phyloP scores from a whole-genome alignment of 1,284 basidiomycete genomes.

The Porogramme epimiltina region DNA sequence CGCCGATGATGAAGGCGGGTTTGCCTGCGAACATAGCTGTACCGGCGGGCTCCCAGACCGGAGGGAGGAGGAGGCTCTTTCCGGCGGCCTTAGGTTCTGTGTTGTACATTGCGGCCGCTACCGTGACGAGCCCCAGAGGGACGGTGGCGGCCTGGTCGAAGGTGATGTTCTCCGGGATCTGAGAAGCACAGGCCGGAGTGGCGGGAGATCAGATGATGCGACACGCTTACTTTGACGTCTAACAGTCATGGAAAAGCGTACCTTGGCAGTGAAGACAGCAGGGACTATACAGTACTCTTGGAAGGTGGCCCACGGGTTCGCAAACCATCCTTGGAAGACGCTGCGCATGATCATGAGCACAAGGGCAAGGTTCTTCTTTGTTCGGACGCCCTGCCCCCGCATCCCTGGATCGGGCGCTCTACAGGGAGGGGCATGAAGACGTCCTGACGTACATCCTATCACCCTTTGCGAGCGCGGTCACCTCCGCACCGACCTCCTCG shows the following conservation, averaged over 20 bases:
- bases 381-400: neutral
- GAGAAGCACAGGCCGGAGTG: neutral
- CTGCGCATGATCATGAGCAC: conserved; percentile 11
- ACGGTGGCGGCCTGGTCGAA: conserved; percentile 35
- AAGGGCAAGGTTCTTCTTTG: neutral
- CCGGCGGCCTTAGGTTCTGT: conserved; percentile 22
- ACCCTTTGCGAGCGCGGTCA: conserved; percentile 53
- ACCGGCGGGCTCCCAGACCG: conserved; percentile 32
- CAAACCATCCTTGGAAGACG: conserved; percentile 27
- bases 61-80: conserved; percentile 32
- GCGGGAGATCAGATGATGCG: neutral
- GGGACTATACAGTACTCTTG: conserved; percentile 36
- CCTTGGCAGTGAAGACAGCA: conserved; percentile 33
- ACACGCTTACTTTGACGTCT: neutral
- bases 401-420: too few relatives aligned
- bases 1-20: conserved; percentile 46
- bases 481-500: conserved; percentile 52
- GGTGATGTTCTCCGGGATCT: conserved; percentile 33
- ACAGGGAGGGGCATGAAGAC: too few relatives aligned
- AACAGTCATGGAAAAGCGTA: neutral
- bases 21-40: conserved; percentile 38
- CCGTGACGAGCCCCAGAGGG: conserved; percentile 31
- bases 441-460: conserved; percentile 34
- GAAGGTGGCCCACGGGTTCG: conserved; percentile 27
- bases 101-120: conserved; percentile 30